These are phyloP conservation scores for Emydomyces testavorans DNA, from an alignment of 2,329 filamentous ascomycete genomes.

Conservation along the genomic window DNA sequence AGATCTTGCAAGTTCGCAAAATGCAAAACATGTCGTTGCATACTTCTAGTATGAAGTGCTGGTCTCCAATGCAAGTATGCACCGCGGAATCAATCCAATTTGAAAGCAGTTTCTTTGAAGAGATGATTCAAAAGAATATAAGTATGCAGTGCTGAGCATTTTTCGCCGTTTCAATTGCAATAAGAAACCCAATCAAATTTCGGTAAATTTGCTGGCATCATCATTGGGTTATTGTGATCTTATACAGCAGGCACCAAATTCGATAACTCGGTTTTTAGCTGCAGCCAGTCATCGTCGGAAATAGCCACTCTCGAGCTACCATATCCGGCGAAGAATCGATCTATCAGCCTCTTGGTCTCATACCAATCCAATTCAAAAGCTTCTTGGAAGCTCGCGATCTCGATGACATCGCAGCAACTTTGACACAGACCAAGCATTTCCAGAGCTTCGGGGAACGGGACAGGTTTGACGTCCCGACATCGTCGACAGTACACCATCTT, in stretches of 20 bases:
- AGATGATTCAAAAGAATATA: too few relatives aligned
- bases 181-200: background rate
- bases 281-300: slow-evolving; percentile 5
- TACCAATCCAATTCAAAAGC: slow-evolving; percentile 3
- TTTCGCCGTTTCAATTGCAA: background rate
- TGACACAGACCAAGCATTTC: slow-evolving; percentile 7
- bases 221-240: background rate
- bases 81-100: too few relatives aligned
- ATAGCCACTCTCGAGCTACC: background rate
- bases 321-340: background rate
- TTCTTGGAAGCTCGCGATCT: background rate
- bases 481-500: slow-evolving; percentile 10
- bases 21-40: too few relatives aligned
- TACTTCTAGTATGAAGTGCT: too few relatives aligned
- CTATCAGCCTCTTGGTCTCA: background rate
- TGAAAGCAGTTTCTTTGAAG: too few relatives aligned
- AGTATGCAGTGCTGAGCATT: too few relatives aligned
- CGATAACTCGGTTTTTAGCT: background rate
- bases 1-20: too few relatives aligned
- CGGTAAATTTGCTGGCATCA: too few relatives aligned
- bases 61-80: too few relatives aligned
- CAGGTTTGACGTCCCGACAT: slow-evolving; percentile 1
- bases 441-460: background rate
- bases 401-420: background rate
- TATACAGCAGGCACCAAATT: background rate